Base-by-base conservation (phyloP, 2,329 filamentous ascomycete species). In the Sclerotiophoma versabilis region DNA sequence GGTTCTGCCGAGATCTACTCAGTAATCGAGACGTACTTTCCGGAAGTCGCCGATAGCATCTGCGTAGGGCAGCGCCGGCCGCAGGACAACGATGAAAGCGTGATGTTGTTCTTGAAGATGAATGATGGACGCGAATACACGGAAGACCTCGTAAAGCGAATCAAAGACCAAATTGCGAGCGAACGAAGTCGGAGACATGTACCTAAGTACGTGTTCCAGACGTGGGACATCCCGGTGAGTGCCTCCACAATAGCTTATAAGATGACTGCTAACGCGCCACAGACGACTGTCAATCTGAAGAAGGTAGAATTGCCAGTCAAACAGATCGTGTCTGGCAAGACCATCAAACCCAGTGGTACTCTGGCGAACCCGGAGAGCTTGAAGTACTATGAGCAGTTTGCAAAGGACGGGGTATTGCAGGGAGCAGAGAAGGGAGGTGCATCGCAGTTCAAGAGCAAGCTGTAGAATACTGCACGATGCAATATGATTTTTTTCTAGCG, bases 241-340 rank as follows among this genome's bases (percentile, higher is more conserved):
- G 12, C 10, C 9, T 7, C 37, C 47, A 15, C 3, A 12, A 4
- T 9, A 36, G 10, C 15, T 11, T 9, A 2, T 22, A 11, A 33
- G 22, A 30, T 2, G 10, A 7, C 38, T 32, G 45, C 54, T 54
- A 25, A 58, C 17, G 7, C 2, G n/a, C 11, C 20, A 38, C 39
- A 92, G 86, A 90, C 87, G 0, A 95, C 91, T 0, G 86, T 95
- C 58, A 95, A 93, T 69, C 75, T 91, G 43, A 95, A 95, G 73
- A 95, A 95, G 74, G 91, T 95, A 4, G 91, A 95, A 72, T 66
- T 95, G 46, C 90, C 90, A 0, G 88, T 95, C 25, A 95, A 95
- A 77, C 88, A 91, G 68, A 95, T 95, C 59, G 87, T 95, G 0
- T 91, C 85, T 0, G 91, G 91, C 0, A 85, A 87, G 63, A 84